Evolutionary conservation across 2,329 filamentous ascomycete genomes (phyloP).

Genomic region (Paramyrothecium sp.): DNA sequence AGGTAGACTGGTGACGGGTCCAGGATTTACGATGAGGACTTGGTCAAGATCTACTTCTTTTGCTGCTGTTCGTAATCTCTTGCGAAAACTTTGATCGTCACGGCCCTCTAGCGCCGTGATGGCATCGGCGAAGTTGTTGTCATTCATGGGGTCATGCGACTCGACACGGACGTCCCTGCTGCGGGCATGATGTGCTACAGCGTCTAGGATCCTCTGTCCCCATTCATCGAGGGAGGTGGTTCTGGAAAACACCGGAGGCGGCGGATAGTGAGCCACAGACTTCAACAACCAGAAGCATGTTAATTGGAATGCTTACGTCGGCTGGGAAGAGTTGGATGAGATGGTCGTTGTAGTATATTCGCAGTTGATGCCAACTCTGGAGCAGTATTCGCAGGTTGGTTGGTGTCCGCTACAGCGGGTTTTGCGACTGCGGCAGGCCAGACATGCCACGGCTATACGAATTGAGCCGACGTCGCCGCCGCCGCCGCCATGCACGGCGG

Average conservation of each 20-base stretch:
- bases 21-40: not conserved
- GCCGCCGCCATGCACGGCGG: too few species aligned
- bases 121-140: not conserved
- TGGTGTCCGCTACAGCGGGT: slow-evolving; percentile 4
- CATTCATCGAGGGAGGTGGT: not conserved
- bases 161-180: not conserved
- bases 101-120: not conserved
- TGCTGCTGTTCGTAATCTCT: not conserved
- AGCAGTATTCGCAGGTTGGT: slow-evolving; percentile 3
- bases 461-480: too few species aligned
- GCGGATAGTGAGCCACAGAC: not conserved
- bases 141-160: not conserved
- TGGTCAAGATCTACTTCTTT: not conserved
- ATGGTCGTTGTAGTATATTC: slow-evolving; percentile 1
- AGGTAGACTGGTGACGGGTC: not conserved
- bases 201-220: not conserved
- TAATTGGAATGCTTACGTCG: not conserved
- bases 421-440: slow-evolving; percentile 4
- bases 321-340: not conserved
- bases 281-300: not conserved
- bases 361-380: slow-evolving; percentile 2
- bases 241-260: not conserved
- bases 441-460: slow-evolving; percentile 4
- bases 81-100: not conserved
- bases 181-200: not conserved